These are phyloP conservation scores for Priceomyces haplophilus DNA, from an alignment of 805 yeast genomes.

Conservation along the genomic window DNA sequence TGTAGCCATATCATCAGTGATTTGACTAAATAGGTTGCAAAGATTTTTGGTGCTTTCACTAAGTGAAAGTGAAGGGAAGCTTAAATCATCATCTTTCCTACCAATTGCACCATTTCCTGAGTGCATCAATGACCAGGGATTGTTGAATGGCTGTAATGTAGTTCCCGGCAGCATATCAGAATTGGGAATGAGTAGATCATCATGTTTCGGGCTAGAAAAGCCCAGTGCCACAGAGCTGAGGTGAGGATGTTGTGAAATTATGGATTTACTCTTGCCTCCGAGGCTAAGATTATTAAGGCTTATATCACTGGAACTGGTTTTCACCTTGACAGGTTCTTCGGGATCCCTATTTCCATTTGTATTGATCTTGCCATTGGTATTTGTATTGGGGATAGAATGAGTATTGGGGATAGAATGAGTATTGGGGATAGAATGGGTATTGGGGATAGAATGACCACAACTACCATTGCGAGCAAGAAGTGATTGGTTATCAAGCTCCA, in stretches of 20 bases:
- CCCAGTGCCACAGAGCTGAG: neutral
- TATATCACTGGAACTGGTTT: neutral
- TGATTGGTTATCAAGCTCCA: slow-evolving; percentile 3
- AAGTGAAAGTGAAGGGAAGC: slow-evolving; percentile 10
- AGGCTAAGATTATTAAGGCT: neutral
- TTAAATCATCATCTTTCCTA: slow-evolving; percentile 12
- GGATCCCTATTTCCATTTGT: neutral
- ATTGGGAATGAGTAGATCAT: slow-evolving; percentile 3
- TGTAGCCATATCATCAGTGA: slow-evolving; percentile 21
- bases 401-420: neutral
- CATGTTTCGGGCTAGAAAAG: slow-evolving; percentile 1
- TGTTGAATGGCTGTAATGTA: neutral
- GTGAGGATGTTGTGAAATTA: neutral
- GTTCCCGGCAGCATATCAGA: slow-evolving; percentile 1
- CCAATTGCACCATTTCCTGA: neutral
- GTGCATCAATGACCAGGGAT: neutral
- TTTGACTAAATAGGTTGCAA: slow-evolving; percentile 27
- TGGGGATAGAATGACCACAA: neutral
- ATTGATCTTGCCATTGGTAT: too few relatives aligned
- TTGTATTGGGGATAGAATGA: too few relatives aligned
- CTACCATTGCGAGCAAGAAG: neutral
- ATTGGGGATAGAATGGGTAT: neutral
- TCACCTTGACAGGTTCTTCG: neutral
- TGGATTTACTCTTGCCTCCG: neutral
- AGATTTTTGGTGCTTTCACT: slow-evolving; percentile 31